Conservation (phyloP, 192 early-diverging fungal species). For the Coemansia guatemalensis region DNA sequence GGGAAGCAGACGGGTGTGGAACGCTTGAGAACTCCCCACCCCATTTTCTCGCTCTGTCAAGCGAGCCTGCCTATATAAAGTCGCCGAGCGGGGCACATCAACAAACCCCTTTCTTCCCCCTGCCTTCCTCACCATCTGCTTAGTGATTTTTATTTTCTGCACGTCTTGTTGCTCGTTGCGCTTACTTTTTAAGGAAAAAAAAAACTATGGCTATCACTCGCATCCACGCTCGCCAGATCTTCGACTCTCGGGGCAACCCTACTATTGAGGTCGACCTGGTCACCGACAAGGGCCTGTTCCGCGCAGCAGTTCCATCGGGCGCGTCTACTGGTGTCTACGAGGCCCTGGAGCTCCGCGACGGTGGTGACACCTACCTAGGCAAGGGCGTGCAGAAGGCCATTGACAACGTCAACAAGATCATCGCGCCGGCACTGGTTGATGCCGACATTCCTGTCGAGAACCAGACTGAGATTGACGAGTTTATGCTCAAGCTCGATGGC, state of each 20-base stretch:
- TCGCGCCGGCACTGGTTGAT: slow-evolving; percentile 80
- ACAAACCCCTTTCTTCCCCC: no score
- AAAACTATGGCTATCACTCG: slow-evolving; percentile 67
- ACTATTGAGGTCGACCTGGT: slow-evolving; percentile 98
- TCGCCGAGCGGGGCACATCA: no score
- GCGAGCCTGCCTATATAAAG: neutral
- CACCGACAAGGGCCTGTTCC: slow-evolving; percentile 93
- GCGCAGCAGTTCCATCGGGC: slow-evolving; percentile 96
- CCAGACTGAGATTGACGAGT: slow-evolving; percentile 88
- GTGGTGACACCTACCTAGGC: slow-evolving; percentile 85
- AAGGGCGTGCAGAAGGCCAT: slow-evolving; percentile 94
- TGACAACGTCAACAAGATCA: slow-evolving; percentile 85
- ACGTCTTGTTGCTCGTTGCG: no score
- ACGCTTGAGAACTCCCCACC: slow-evolving; percentile 8
- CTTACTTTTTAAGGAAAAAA: no score
- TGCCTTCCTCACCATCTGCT: no score
- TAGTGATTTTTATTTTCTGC: no score
- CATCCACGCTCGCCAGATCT: slow-evolving; percentile 94
- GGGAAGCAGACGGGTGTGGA: neutral
- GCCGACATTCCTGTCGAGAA: slow-evolving; percentile 82
- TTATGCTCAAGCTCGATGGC: slow-evolving; percentile 90
- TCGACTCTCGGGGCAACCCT: slow-evolving; percentile 98
- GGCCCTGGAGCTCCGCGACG: slow-evolving; percentile 97
- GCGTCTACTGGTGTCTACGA: slow-evolving; percentile 99
- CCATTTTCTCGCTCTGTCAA: slow-evolving; percentile 1